phyloP scores from a whole-genome alignment of 441 rosid species.

The Populus hybrid region DNA sequence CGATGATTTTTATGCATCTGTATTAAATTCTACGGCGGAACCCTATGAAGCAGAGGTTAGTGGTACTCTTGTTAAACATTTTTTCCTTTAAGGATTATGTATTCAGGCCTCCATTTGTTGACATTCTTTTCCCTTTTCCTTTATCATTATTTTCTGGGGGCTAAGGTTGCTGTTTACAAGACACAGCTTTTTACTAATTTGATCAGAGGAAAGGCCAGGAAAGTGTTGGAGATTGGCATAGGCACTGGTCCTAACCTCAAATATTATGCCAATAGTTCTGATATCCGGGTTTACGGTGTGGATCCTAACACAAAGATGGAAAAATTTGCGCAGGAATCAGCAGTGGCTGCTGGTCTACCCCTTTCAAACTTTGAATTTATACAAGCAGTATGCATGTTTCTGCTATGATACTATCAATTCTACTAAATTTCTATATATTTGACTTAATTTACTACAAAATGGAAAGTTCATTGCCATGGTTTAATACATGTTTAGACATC shows the following conservation, averaged over 20 bases:
- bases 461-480: not conserved
- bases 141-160: not conserved
- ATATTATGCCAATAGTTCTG: constrained; percentile 50
- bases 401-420: not conserved
- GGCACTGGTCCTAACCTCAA: constrained; percentile 90
- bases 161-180: constrained; percentile 67
- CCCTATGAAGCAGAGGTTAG: constrained; percentile 76
- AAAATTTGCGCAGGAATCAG: constrained; percentile 59
- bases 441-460: not conserved
- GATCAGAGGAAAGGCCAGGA: constrained; percentile 52
- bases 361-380: constrained; percentile 54
- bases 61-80: not conserved
- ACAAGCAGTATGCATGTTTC: constrained; percentile 49
- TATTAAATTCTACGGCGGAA: constrained; percentile 41
- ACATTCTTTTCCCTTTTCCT: not conserved
- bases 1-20: constrained; percentile 70
- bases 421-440: not conserved
- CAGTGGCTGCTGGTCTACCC: constrained; percentile 62
- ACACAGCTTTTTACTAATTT: constrained; percentile 53
- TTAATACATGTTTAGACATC: not conserved
- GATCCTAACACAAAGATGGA: constrained; percentile 84
- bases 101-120: not conserved
- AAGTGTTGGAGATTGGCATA: constrained; percentile 28
- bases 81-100: not conserved
- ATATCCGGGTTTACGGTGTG: constrained; percentile 58